Evolutionary conservation across 2,329 filamentous ascomycete species (phyloP).

Genomic region (Nemania abortiva): DNA sequence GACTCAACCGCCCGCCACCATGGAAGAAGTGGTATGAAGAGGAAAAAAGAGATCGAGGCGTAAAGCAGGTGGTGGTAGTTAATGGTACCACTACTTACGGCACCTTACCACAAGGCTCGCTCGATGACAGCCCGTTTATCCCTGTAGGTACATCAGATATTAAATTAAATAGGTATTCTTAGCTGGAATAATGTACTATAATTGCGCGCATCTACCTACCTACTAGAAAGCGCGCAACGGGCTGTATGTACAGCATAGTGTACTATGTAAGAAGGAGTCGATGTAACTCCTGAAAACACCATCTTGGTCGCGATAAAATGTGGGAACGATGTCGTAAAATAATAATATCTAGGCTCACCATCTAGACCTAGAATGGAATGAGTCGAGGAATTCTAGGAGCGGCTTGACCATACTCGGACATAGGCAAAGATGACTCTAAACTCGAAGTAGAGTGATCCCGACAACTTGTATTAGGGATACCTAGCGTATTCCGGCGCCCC

Average conservation of each 20-base stretch:
- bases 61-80: background rate
- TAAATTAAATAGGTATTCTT: slow-evolving; percentile 23
- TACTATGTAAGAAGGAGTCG: slow-evolving; percentile 32
- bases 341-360: slow-evolving; percentile 12
- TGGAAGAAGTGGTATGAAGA: slow-evolving; percentile 23
- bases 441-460: slow-evolving; percentile 28
- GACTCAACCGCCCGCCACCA: slow-evolving; percentile 22
- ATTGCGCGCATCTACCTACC: slow-evolving; percentile 5
- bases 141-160: slow-evolving; percentile 26
- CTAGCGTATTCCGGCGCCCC: slow-evolving; percentile 6
- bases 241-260: slow-evolving; percentile 10
- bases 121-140: slow-evolving; percentile 21
- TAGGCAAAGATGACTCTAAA: slow-evolving; percentile 26
- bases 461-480: slow-evolving; percentile 19
- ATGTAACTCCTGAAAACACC: slow-evolving; percentile 36
- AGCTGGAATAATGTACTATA: slow-evolving; percentile 11
- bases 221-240: slow-evolving; percentile 19
- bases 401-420: slow-evolving; percentile 23
- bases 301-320: slow-evolving; percentile 31
- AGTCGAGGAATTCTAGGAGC: slow-evolving; percentile 21
- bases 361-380: slow-evolving; percentile 36
- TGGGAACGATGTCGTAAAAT: slow-evolving; percentile 26
- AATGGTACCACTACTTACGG: background rate
- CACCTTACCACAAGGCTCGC: slow-evolving; percentile 22
- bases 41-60: slow-evolving; percentile 3